These are phyloP conservation scores for Nothomitra cinnamomea DNA, from an alignment of 2,329 filamentous ascomycete genomes.

Conservation along the genomic window DNA sequence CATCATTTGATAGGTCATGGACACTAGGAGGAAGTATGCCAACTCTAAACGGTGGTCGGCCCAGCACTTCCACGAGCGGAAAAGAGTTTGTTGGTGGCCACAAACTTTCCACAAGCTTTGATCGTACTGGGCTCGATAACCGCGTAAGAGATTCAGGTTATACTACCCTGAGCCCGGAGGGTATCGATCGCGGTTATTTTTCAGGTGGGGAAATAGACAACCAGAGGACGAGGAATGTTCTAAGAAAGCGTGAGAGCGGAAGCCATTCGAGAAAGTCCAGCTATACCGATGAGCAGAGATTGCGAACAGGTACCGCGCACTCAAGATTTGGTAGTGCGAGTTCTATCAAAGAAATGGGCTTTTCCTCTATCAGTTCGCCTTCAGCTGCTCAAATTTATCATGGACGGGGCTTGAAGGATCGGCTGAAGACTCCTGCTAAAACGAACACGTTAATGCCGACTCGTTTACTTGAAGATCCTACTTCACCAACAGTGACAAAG, in stretches of 20 bases:
- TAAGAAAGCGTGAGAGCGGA: conserved; percentile 53
- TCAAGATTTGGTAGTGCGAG: conserved; percentile 67
- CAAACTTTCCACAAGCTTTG: conserved; percentile 7
- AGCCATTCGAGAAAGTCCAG: conserved; percentile 56
- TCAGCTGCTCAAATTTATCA: conserved; percentile 49
- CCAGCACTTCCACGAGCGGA: conserved; percentile 17
- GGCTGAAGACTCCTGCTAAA: not conserved
- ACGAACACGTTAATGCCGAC: not conserved
- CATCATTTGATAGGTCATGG: conserved; percentile 43
- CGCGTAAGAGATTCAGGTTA: conserved; percentile 20
- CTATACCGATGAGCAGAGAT: conserved; percentile 57
- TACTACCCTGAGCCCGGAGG: conserved; percentile 22
- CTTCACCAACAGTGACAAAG: conserved; percentile 38
- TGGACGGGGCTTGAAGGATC: conserved; percentile 29
- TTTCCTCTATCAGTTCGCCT: not conserved
- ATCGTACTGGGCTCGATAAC: conserved; percentile 18
- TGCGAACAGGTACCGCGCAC: conserved; percentile 48
- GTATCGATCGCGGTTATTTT: conserved; percentile 81
- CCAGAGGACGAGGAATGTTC: conserved; percentile 51
- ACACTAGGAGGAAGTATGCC: conserved; percentile 28
- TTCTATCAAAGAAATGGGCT: conserved; percentile 42
- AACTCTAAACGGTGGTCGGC: conserved; percentile 17
- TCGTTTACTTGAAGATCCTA: conserved; percentile 7
- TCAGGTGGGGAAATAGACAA: conserved; percentile 73
- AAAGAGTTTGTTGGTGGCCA: conserved; percentile 4